A percentile compares a stretch with the other conserved stretches of the same genome.
Conservation (phyloP, 768 basidiomycete genomes). For the Suillus placidus region DNA sequence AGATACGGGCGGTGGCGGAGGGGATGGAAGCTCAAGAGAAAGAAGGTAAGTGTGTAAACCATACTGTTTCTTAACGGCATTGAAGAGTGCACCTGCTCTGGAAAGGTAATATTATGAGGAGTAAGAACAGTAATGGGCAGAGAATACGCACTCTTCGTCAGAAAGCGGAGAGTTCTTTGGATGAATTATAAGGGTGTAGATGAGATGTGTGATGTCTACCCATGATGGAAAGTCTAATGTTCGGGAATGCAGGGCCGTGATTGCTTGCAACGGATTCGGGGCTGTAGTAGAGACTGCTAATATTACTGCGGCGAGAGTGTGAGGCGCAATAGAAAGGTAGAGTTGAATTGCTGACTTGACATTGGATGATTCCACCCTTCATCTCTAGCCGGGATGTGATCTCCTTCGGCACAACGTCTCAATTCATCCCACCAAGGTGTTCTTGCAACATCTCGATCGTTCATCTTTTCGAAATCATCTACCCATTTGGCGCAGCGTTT, state of each 20-base stretch:
- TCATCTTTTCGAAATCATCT: constrained; percentile 56
- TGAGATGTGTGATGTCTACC: constrained; percentile 74
- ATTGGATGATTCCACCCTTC: constrained; percentile 91
- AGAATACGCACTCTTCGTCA: constrained; percentile 71
- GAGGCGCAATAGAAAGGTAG: constrained; percentile 16
- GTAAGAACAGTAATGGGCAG: constrained; percentile 1
- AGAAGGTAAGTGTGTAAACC: constrained; percentile 79
- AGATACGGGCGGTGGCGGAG: constrained; percentile 66
- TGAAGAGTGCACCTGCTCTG: constrained; percentile 79
- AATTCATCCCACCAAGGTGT: constrained; percentile 93
- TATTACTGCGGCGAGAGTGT: constrained; percentile 55
- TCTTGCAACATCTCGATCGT: constrained; percentile 42
- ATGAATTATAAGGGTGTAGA: constrained; percentile 80
- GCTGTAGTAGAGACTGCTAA: constrained; percentile 81
- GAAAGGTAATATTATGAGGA: constrained; percentile 12
- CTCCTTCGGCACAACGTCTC: constrained; percentile 73
- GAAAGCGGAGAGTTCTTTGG: constrained; percentile 68
- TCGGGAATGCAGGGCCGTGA: constrained; percentile 74
- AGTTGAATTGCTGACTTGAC: constrained; percentile 55
- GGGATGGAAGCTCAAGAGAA: constrained; percentile 58
- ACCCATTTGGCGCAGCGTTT: constrained; percentile 71
- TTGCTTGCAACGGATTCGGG: constrained; percentile 78
- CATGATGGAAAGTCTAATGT: constrained; percentile 71
- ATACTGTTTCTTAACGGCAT: constrained; percentile 86
- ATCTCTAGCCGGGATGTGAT: constrained; percentile 65